phyloP scores from a whole-genome alignment of 2,329 filamentous ascomycete genomes.

The Alternaria sp. region DNA sequence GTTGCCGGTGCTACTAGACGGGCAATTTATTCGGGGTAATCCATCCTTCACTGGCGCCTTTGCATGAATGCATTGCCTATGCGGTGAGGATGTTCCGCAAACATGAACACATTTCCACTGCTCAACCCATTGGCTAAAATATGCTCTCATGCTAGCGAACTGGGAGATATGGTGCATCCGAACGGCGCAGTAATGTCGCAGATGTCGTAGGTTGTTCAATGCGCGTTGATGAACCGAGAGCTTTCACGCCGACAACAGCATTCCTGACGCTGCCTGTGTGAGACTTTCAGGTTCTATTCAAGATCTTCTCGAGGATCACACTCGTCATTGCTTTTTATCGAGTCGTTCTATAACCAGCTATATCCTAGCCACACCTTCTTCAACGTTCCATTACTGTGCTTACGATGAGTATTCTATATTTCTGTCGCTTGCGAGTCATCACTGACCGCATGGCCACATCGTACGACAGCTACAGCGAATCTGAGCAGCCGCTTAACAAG shows the following conservation, averaged over 20 bases:
- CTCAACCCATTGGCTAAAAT: background rate
- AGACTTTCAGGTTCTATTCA: conserved; percentile 43
- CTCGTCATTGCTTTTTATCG: conserved; percentile 20
- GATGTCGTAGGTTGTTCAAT: background rate
- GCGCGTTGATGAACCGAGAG: background rate
- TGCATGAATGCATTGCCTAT: conserved; percentile 22
- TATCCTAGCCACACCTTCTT: conserved; percentile 16
- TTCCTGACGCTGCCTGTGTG: conserved; percentile 38
- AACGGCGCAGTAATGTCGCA: background rate
- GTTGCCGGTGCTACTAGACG: conserved; percentile 23
- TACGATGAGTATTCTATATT: conserved; percentile 30
- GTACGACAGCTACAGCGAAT: conserved; percentile 29
- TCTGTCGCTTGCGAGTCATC: conserved; percentile 10
- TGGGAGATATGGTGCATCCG: background rate
- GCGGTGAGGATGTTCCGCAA: conserved; percentile 11
- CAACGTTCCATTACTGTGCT: conserved; percentile 22
- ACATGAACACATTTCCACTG: background rate
- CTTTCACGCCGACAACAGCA: conserved; percentile 17
- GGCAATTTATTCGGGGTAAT: conserved; percentile 21
- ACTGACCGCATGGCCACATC: conserved; percentile 16
- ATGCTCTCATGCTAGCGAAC: background rate
- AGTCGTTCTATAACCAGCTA: conserved; percentile 20
- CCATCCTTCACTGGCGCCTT: conserved; percentile 29
- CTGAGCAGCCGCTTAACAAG: conserved; percentile 30
- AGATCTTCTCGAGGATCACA: conserved; percentile 27